Evolutionary conservation across 768 basidiomycete genomes (phyloP).

Genomic region (Naganishia onofrii): DNA sequence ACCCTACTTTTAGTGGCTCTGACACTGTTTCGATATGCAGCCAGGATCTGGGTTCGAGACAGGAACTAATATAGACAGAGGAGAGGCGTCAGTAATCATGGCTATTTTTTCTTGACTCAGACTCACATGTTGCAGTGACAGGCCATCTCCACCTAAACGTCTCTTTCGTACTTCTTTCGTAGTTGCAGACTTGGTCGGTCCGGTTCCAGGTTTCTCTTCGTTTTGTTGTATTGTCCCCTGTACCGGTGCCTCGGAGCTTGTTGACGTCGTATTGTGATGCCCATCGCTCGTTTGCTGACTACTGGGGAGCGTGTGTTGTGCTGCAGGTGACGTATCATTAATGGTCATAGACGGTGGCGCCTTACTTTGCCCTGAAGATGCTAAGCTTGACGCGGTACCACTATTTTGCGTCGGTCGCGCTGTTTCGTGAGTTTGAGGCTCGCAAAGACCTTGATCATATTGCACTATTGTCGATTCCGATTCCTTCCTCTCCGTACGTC

Average conservation of each 20-base stretch:
- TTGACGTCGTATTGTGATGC: background rate
- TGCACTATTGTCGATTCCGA: background rate
- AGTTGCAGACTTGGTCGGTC: background rate
- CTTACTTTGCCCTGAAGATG: too few species aligned
- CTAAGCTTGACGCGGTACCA: background rate
- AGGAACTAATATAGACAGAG: slow-evolving; percentile 1
- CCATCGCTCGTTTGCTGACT: background rate
- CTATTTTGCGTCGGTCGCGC: background rate
- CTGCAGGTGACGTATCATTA: background rate
- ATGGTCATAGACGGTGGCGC: too few species aligned
- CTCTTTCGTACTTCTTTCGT: background rate
- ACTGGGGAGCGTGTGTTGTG: background rate
- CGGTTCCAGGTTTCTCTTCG: background rate
- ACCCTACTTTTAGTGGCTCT: slow-evolving; percentile 9
- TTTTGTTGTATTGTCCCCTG: background rate
- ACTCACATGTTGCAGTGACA: slow-evolving; percentile 17
- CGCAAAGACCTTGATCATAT: background rate
- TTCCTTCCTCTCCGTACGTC: background rate
- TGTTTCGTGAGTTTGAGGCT: too few species aligned
- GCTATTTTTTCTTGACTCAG: too few species aligned
- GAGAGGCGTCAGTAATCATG: too few species aligned
- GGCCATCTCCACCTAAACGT: slow-evolving; percentile 2
- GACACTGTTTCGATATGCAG: slow-evolving; percentile 12
- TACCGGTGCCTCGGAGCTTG: background rate
- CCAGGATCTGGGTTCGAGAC: slow-evolving; percentile 14